Evolutionary conservation across 768 basidiomycete genomes (phyloP), one percentile per base, ranked within the genome.

Genomic region (Pisolithus orientalis): DNA sequence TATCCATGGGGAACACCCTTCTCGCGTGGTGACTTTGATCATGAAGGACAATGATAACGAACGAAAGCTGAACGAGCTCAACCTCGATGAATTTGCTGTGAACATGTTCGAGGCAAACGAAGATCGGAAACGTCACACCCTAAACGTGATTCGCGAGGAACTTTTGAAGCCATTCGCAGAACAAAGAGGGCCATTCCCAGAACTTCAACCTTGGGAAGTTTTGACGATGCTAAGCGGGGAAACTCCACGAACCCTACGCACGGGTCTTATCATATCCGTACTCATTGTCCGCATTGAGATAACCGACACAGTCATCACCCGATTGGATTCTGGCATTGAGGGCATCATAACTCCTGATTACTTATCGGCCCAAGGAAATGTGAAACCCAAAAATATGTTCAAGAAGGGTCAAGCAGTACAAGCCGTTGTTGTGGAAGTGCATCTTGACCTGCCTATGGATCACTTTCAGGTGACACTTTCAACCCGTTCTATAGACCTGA

Each of bases 171-270:
- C 94, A 4, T 96, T 87, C 62, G 75, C 80, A 24, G 96, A 99
- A 63, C 71, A 76, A 54, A 82, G 96, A 46, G 65, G 69, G 0
- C 65, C 73, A 37, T 96, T 93, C 76, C 68, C 70, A 6, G 60
- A 76, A 14, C 87, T 93, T 6, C 68, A 68, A 10, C 73, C 82
- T 8, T 87, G 85, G 86, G 89, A 96, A 52, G 80, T 95, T 27
- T 72, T 97, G 60, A 92, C 90, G 2, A 97, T 96, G 94, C 81
- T 98, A 47, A 93, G 91, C 38, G 93, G 94, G 28, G 96, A 98
- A 74, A 94, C 94, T 5, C 67, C 71, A 39, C 73, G 79, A 39
- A 94, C 92, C 2, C 75, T 99, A 52, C 78, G 78, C 51, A 72
- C 79, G 32, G 93, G 93, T 40, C 76, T 92, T 49, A 86, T 94